Conservation (phyloP, 352 stramenopile genomes). For the Phytophthora hibernalis region DNA sequence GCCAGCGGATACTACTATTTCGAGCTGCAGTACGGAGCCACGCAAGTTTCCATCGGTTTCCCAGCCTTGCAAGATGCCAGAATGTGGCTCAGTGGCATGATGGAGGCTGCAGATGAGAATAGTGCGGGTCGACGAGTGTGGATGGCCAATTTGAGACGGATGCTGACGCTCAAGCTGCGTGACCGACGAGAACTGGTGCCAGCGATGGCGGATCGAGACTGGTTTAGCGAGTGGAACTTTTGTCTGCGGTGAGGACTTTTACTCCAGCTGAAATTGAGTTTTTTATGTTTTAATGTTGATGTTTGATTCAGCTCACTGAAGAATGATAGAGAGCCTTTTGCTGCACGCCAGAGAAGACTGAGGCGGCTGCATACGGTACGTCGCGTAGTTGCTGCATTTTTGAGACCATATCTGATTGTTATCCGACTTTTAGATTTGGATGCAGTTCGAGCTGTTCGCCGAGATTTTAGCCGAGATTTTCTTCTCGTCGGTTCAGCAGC, state of each 20-base stretch:
- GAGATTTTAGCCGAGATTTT: conserved; percentile 76
- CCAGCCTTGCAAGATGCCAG: conserved; percentile 47
- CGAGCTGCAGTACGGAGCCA: conserved; percentile 51
- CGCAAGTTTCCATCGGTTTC: conserved; percentile 62
- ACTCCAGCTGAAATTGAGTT: neutral
- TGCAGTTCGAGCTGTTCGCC: conserved; percentile 79
- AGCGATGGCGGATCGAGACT: conserved; percentile 74
- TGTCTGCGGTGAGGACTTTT: conserved; percentile 56
- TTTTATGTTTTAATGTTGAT: conserved; percentile 1
- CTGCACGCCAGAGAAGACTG: conserved; percentile 52
- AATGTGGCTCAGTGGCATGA: conserved; percentile 69
- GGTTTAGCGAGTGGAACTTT: conserved; percentile 84
- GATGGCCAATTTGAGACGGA: conserved; percentile 60
- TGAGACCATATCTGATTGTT: neutral
- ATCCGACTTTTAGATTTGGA: conserved; percentile 64
- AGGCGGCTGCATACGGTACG: conserved; percentile 68
- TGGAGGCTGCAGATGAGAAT: conserved; percentile 80
- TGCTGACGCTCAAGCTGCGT: conserved; percentile 55
- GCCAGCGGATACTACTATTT: conserved; percentile 70
- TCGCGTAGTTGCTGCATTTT: neutral
- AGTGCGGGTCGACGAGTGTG: conserved; percentile 72
- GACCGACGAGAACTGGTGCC: conserved; percentile 63
- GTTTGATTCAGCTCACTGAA: conserved; percentile 41
- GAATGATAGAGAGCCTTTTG: conserved; percentile 45
- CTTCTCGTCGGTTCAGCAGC: conserved; percentile 57